Evolutionary conservation across 345 rosid species (phyloP), one percentile per base, ranked within the genome.

Genomic region (Microcos paniculata): DNA sequence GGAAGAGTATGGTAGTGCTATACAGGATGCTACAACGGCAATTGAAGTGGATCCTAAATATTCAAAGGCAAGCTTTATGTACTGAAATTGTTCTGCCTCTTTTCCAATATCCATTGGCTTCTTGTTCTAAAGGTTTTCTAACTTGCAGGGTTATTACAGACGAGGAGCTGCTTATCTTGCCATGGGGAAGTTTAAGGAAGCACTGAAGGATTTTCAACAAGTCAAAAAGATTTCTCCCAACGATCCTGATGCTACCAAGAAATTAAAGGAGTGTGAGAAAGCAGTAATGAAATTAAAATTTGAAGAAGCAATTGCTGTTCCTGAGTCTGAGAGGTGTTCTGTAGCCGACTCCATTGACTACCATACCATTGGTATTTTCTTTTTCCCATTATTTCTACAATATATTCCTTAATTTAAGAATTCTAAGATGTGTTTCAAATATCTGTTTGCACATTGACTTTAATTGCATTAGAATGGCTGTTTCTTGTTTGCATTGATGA

Each of bases 1-100:
- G 80, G 99, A 96, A 90, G 99, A 96, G 82, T 96, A 91, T 82
- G 99, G 99, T 8, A 93, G 99, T 82, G 97, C 98, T 10, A 91
- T 96, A 84, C 92, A 80, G 51, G 99, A 96, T 88, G 96, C 98
- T 70, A 87, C 98, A 26, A 85, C 87, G 86, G 99, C 99, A 79
- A 84, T 88, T 72, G 97, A 96, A 84, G 79, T 93, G 43, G 96
- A 93, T 85, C 90, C 94, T 15, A 89, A 79, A 78, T 96, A 96
- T 80, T 88, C 97, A 4, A 96, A 93, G 94, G 99, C 84, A 80
- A 77, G 79, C 48, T 70, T 71, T n/a, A 23, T 48, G 18, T 57
- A 42, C 61, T 43, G 23, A 63, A 43, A 19, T 62, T 18, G 28
- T 38, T 77, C 65, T 61, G 30, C 21, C 71, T 30, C 28, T 12